Evolutionary conservation across 2,329 filamentous ascomycete genomes (phyloP), one percentile per base, ranked within the genome.

Genomic region (Parastagonospora nodorum): DNA sequence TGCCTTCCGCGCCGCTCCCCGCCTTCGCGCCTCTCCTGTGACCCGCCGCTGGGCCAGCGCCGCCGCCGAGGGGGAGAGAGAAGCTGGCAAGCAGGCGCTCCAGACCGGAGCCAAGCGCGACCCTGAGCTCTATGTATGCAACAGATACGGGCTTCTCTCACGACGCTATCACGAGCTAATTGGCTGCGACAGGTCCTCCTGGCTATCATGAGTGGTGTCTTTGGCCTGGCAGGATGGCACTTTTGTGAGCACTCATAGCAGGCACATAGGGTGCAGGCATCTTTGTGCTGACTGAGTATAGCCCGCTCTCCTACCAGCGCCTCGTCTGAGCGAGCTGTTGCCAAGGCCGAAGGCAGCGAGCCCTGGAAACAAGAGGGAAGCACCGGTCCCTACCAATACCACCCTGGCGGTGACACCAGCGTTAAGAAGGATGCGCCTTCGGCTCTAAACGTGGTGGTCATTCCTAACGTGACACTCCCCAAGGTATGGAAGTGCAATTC

Each of bases 391-490:
- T 89, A 89, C 74, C 77, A 81, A 64, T 83, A 82, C 71, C 79
- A 83, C 81, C 92, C 92, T 52, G 89, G 90, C 67, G 94, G 92
- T 67, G 90, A 97, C 78, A 78, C 82, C 71, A 86, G 72, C 77
- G 82, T 87, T 71, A 88, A 89, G 74, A 91, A 88, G 81, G 90
- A 97, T 70, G 94, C 94, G 55, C 94, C 94, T 62, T 96, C 90
- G 76, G 94, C 94, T 58, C 80, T 99, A 78, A 96, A 99, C 83
- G 89, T 89, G 60, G 92, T 97, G 66, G 88, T 99, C 73, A 83
- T 99, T 48, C 94, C 94, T 69, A 88, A 96, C 72, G 92, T 99
- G 72, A 94, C 88, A 71, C 82, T 97, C 65, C 92, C 94, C 72
- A 92, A 88, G 87, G 73, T 67, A 64, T 42, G 53, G 37, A 12